Base-by-base conservation (phyloP, 306 rosid species). In the Hylodesmum podocarpum region DNA sequence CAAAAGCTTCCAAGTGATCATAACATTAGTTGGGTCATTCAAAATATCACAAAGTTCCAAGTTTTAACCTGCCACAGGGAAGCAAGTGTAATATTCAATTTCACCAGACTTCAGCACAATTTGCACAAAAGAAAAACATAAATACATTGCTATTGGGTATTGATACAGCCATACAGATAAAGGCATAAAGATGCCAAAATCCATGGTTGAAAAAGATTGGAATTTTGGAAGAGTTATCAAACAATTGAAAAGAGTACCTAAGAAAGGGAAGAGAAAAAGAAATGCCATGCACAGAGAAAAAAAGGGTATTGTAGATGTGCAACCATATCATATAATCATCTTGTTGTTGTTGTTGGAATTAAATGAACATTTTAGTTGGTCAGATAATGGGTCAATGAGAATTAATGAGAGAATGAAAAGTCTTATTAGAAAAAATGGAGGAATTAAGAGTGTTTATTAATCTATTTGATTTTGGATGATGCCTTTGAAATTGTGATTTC, bases 31-130 rank as follows among this genome's bases (percentile, higher is more conserved):
- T 46, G 73, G 77, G 53, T 74, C 84, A 73, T 77, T 84, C 47
- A 59, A 25, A 75, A 80, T n/a, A 61, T 78, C 70, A 84, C 62
- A 19, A 69, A 27, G 43, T 34, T 62, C 33, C 54, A 78, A 39
- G 53, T 25, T 75, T 77, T 57, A 70, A 83, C 88, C 90, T 83
- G 92, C 14, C 40, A 1, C 41, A 74, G 75, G 43, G 34, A 62
- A 67, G 7, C 75, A 67, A 25, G 4, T 34, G 2, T 5, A 4
- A 47, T 63, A n/a, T n/a, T n/a, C 44, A 71, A 7, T 19, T 39
- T 40, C 18, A 51, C 29, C 0, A 34, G 21, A 44, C n/a, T 50
- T 24, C n/a, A 3, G 29, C 10, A 18, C 31, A 67, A 9, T 34
- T 49, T 66, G 63, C 29, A 34, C 43, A 65, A 59, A 16, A 65